Conservation (phyloP, 768 basidiomycete species). For the Leccinum boreale region DNA sequence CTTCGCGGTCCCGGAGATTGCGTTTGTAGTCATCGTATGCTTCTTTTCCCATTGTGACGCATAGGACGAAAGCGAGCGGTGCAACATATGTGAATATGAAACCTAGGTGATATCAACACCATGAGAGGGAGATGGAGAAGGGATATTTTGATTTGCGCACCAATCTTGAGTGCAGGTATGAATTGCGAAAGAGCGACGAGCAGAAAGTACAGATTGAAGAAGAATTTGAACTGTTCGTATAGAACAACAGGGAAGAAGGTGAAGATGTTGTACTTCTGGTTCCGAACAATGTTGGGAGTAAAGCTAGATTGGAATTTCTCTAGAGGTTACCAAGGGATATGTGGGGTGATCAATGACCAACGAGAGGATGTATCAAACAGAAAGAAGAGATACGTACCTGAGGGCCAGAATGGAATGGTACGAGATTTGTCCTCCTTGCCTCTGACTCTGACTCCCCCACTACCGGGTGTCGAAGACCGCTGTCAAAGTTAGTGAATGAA, state of each 20-base stretch:
- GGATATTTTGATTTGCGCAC: constrained; percentile 39
- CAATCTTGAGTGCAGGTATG: constrained; percentile 92
- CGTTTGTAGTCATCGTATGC: constrained; percentile 98
- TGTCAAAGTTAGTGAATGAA: constrained; percentile 6
- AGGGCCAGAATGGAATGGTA: constrained; percentile 72
- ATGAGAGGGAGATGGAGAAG: background rate
- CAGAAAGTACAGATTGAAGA: constrained; percentile 98
- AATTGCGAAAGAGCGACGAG: constrained; percentile 97
- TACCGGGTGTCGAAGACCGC: constrained; percentile 22
- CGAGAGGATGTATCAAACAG: background rate
- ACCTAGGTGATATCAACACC: constrained; percentile 43
- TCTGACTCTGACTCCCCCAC: constrained; percentile 4
- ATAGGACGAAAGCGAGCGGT: constrained; percentile 92
- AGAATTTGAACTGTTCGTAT: constrained; percentile 99
- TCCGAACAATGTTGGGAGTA: constrained; percentile 89
- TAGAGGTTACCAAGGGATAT: constrained; percentile 22
- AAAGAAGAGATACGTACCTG: constrained; percentile 41
- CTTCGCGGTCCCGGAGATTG: constrained; percentile 85
- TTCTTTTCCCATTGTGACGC: constrained; percentile 97
- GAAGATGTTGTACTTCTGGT: constrained; percentile 96
- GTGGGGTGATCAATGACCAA: background rate
- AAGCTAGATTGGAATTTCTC: constrained; percentile 70
- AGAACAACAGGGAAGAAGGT: constrained; percentile 97
- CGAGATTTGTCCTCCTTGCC: constrained; percentile 65
- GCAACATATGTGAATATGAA: constrained; percentile 96